Percentiles rank a stretch among this genome's conserved stretches.
These are phyloP conservation scores for Cyanodermella asteris DNA, from an alignment of 2,329 filamentous ascomycete species.

Conservation along the genomic window DNA sequence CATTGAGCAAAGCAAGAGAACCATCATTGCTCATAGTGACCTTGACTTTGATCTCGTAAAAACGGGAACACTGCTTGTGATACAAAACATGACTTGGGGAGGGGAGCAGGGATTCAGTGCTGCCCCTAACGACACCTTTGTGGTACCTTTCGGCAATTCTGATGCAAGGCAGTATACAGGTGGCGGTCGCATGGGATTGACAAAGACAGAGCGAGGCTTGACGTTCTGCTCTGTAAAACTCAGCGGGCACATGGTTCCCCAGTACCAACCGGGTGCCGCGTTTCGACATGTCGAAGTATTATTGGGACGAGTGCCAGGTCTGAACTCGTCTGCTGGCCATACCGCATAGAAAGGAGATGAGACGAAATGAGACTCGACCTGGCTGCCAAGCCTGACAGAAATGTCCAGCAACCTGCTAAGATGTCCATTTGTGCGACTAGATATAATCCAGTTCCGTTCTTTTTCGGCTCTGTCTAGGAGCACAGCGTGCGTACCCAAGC, in stretches of 20 bases:
- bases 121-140: slow-evolving; percentile 19
- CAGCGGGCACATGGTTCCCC: slow-evolving; percentile 17
- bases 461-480: too few species aligned
- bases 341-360: too few species aligned
- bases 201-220: slow-evolving; percentile 21
- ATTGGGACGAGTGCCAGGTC: slow-evolving; percentile 17
- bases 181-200: slow-evolving; percentile 18
- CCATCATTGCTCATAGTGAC: slow-evolving; percentile 26
- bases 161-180: slow-evolving; percentile 19
- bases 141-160: slow-evolving; percentile 22
- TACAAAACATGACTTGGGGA: slow-evolving; percentile 34
- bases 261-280: slow-evolving; percentile 21
- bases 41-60: slow-evolving; percentile 27
- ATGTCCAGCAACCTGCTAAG: too few species aligned
- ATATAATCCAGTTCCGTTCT: too few species aligned
- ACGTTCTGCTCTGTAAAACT: slow-evolving; percentile 15
- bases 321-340: too few species aligned
- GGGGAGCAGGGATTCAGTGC: slow-evolving; percentile 24
- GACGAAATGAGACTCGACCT: slow-evolving; percentile 7
- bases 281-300: slow-evolving; percentile 22
- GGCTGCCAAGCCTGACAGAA: too few species aligned
- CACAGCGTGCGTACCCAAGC: too few species aligned
- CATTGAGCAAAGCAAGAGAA: slow-evolving; percentile 30
- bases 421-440: too few species aligned
- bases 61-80: slow-evolving; percentile 28